Conservation (phyloP, 345 rosid species). For the Geranium rotundifolium region DNA sequence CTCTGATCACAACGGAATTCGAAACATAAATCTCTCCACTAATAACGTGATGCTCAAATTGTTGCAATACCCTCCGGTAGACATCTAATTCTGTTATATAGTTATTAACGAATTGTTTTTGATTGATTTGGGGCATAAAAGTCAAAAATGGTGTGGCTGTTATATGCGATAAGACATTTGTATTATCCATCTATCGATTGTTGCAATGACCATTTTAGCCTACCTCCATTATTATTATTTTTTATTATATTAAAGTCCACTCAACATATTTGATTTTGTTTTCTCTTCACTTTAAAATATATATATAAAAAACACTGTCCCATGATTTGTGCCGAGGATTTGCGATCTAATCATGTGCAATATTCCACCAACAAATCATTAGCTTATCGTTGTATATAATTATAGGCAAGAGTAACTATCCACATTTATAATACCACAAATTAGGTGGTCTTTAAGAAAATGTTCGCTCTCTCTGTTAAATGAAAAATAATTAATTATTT, state of each 20-base stretch:
- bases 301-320: not conserved
- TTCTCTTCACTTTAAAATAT: too few relatives aligned
- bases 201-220: not conserved
- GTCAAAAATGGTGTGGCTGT: slow-evolving; percentile 12
- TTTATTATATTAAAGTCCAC: not conserved
- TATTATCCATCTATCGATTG: not conserved
- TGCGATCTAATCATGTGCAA: not conserved
- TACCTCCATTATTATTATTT: not conserved
- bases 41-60: too few relatives aligned
- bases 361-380: not conserved
- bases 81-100: too few relatives aligned
- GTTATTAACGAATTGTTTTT: too few relatives aligned
- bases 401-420: too few relatives aligned
- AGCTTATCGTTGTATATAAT: not conserved
- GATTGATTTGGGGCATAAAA: not conserved
- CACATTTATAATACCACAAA: too few relatives aligned
- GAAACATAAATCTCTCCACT: too few relatives aligned
- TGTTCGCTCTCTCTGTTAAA: too few relatives aligned
- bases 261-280: not conserved
- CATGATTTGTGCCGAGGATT: not conserved
- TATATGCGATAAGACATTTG: not conserved
- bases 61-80: too few relatives aligned
- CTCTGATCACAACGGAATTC: too few relatives aligned
- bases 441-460: too few relatives aligned
- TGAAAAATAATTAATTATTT: too few relatives aligned